A percentile compares a stretch with the other conserved stretches of the same genome.
Conservation (phyloP, 2,329 filamentous ascomycete genomes). For the Monosporascus sp. region DNA sequence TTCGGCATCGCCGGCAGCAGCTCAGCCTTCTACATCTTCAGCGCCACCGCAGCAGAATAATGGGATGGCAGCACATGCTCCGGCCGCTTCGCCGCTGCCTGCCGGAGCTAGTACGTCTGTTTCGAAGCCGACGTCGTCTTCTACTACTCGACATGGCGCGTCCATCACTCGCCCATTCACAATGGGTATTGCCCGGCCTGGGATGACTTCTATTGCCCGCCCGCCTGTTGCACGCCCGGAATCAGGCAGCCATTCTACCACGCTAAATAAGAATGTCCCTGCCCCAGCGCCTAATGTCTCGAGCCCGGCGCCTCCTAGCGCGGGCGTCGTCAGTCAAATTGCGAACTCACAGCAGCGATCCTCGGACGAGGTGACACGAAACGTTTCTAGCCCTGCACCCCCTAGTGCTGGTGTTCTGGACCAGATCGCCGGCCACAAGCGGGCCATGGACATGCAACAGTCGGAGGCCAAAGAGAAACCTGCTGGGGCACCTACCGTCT, state of each 20-base stretch:
- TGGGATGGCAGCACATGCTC: background rate
- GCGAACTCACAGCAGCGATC: background rate
- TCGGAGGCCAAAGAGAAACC: conserved; percentile 1
- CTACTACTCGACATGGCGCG: conserved; percentile 14
- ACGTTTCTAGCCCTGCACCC: conserved; percentile 13
- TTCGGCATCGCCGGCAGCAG: conserved; percentile 17
- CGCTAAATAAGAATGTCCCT: conserved; percentile 2
- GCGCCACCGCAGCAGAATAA: conserved; percentile 8
- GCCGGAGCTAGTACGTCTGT: background rate
- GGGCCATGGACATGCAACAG: conserved; percentile 4
- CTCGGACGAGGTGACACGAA: background rate
- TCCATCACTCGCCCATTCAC: conserved; percentile 20
- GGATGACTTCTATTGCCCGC: conserved; percentile 15
- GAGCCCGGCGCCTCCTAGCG: background rate
- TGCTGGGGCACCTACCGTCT: background rate
- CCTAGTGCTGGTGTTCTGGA: conserved; percentile 23
- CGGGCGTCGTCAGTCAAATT: conserved; percentile 1
- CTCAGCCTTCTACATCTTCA: conserved; percentile 11
- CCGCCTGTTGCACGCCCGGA: conserved; percentile 15
- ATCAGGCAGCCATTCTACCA: conserved; percentile 4
- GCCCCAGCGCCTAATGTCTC: conserved; percentile 9
- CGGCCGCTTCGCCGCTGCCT: conserved; percentile 2
- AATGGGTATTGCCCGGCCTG: conserved; percentile 18
- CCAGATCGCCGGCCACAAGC: conserved; percentile 21
- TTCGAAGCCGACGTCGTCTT: conserved; percentile 7